A percentile compares a stretch with the other conserved stretches of the same genome.
Conservation (phyloP, 305 asterid species). For the Solanum hybrid region DNA sequence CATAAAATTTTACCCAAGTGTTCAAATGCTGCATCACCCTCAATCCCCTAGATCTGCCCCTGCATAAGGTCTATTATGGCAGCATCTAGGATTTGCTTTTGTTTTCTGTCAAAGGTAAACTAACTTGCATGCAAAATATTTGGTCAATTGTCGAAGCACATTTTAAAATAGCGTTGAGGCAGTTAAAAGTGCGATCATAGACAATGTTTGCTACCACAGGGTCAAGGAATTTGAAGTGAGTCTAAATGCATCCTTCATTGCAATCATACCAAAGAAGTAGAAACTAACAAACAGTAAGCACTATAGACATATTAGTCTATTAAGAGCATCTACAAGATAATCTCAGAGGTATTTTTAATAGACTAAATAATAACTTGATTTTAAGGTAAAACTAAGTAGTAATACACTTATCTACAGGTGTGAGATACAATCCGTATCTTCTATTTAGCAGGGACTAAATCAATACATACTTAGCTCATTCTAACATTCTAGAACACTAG, state of each 20-base stretch:
- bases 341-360: background rate
- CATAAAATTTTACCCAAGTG: background rate
- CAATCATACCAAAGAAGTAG: background rate
- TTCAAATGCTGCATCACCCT: background rate
- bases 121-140: background rate
- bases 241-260: background rate
- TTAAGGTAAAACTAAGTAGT: background rate
- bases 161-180: background rate
- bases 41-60: background rate
- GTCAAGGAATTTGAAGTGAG: background rate
- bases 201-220: background rate
- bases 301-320: background rate
- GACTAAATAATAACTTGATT: background rate
- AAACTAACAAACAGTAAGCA: background rate
- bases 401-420: background rate
- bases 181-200: background rate
- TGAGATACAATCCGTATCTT: background rate
- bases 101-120: background rate
- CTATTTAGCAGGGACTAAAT: background rate
- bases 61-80: background rate
- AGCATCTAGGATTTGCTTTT: background rate
- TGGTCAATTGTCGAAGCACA: background rate
- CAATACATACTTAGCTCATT: background rate
- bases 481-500: background rate
- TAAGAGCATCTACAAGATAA: background rate